These are phyloP conservation scores for Botryotinia narcissicola DNA, from an alignment of 2,329 filamentous ascomycete genomes.

Conservation along the genomic window DNA sequence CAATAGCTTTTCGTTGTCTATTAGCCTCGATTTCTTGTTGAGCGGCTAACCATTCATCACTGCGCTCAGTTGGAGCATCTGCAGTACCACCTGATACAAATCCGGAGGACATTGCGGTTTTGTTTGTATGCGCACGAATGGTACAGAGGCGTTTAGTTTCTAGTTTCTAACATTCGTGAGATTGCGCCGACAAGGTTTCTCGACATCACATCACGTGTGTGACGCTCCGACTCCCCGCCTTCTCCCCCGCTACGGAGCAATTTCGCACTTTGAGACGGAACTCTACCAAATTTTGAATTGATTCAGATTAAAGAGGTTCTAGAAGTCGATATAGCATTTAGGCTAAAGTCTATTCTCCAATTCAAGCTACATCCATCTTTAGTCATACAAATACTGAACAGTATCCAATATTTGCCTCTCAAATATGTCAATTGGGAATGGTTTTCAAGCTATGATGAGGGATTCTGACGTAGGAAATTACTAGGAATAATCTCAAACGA, in stretches of 20 bases:
- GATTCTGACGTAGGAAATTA: not conserved
- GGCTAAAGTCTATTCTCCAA: not conserved
- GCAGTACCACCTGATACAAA: conserved; percentile 52
- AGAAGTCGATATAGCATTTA: not conserved
- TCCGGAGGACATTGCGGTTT: conserved; percentile 44
- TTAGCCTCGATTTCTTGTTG: conserved; percentile 42
- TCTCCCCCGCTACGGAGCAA: conserved; percentile 3
- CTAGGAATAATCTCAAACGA: not conserved
- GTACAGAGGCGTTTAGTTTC: not conserved
- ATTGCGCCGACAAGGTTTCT: not conserved
- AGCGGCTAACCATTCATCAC: conserved; percentile 38
- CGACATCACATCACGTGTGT: not conserved
- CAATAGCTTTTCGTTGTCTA: conserved; percentile 38
- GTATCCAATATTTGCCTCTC: not conserved
- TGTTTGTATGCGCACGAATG: conserved; percentile 11
- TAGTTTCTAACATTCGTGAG: not conserved
- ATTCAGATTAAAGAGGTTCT: not conserved
- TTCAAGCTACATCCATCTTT: not conserved
- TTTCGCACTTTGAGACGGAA: not conserved
- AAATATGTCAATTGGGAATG: not conserved
- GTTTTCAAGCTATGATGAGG: not conserved
- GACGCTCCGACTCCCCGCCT: not conserved
- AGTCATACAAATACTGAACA: not conserved
- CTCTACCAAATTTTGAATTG: not conserved
- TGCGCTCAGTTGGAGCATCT: conserved; percentile 44